A percentile compares a stretch with the other conserved stretches of the same genome.
Evolutionary conservation across 352 stramenopile species (phyloP).

Genomic region (Phytophthora idaei): DNA sequence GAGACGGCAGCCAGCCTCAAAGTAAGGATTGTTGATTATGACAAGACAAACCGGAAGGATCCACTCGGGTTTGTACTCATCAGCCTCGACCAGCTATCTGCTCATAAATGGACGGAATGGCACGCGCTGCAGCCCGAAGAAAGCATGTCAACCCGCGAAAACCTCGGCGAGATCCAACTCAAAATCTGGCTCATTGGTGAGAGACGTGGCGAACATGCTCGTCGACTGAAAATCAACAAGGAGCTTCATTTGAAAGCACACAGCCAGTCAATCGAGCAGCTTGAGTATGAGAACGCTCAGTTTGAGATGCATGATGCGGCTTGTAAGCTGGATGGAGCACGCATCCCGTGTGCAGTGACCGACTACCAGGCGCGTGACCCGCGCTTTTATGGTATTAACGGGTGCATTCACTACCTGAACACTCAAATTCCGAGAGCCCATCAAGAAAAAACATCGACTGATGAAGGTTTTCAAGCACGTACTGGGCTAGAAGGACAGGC

Average conservation of each 20-base stretch:
- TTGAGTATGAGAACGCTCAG: constrained; percentile 74
- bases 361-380: constrained; percentile 68
- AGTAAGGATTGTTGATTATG: constrained; percentile 59
- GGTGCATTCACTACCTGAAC: constrained; percentile 76
- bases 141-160: constrained; percentile 49
- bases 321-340: constrained; percentile 72
- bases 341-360: constrained; percentile 64
- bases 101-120: constrained; percentile 55
- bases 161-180: constrained; percentile 61
- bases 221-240: constrained; percentile 60
- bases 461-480: constrained; percentile 65
- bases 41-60: constrained; percentile 60
- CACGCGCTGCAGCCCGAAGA: constrained; percentile 51
- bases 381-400: constrained; percentile 83
- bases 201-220: constrained; percentile 54
- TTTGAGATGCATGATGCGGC: constrained; percentile 63
- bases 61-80: constrained; percentile 55
- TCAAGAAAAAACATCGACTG: constrained; percentile 52
- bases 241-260: constrained; percentile 61
- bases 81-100: constrained; percentile 55
- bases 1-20: constrained; percentile 59
- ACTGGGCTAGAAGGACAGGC: constrained; percentile 62
- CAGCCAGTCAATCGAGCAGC: constrained; percentile 63
- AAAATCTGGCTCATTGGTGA: constrained; percentile 63
- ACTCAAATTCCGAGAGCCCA: constrained; percentile 63